phyloP scores from a whole-genome alignment of 1,284 basidiomycete species.

The Vanrija humicola region DNA sequence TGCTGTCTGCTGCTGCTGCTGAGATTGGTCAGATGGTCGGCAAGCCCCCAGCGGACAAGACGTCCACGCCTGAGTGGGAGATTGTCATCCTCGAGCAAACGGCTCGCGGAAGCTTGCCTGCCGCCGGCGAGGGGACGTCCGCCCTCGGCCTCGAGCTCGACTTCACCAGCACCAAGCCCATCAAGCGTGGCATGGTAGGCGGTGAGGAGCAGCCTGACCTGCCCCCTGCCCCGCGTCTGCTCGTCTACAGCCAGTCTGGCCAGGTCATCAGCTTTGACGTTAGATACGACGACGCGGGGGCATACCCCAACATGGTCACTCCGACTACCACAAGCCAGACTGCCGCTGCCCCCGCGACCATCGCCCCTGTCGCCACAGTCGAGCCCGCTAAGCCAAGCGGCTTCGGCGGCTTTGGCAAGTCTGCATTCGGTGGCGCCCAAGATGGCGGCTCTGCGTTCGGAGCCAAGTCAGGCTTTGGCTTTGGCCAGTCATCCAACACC shows the following conservation, averaged over 20 bases:
- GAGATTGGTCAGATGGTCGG: constrained; percentile 44
- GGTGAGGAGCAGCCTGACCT: constrained; percentile 51
- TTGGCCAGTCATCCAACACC: constrained; percentile 1
- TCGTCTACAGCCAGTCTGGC: constrained; percentile 54
- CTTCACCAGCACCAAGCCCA: constrained; percentile 49
- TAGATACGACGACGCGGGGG: constrained; percentile 43
- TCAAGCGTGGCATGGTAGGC: constrained; percentile 49
- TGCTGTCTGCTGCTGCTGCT: constrained; percentile 51
- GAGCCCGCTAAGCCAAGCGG: constrained; percentile 3
- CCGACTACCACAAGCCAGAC: background rate
- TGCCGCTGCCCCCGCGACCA: constrained; percentile 1
- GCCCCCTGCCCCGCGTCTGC: constrained; percentile 50
- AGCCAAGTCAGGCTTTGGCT: constrained; percentile 5
- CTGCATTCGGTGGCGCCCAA: constrained; percentile 10
- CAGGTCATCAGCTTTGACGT: constrained; percentile 53
- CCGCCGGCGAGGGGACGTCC: constrained; percentile 50
- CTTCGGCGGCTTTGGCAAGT: constrained; percentile 9
- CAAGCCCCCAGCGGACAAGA: constrained; percentile 21
- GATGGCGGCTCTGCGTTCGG: constrained; percentile 21
- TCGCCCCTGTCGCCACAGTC: constrained; percentile 2
- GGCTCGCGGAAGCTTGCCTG: constrained; percentile 51
- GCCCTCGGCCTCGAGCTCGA: constrained; percentile 54
- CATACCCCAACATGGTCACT: constrained; percentile 49
- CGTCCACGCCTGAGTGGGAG: constrained; percentile 46
- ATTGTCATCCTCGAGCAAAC: constrained; percentile 53